Evolutionary conservation across 2,329 filamentous ascomycete genomes (phyloP).

Genomic region (Dendryphion nanum): DNA sequence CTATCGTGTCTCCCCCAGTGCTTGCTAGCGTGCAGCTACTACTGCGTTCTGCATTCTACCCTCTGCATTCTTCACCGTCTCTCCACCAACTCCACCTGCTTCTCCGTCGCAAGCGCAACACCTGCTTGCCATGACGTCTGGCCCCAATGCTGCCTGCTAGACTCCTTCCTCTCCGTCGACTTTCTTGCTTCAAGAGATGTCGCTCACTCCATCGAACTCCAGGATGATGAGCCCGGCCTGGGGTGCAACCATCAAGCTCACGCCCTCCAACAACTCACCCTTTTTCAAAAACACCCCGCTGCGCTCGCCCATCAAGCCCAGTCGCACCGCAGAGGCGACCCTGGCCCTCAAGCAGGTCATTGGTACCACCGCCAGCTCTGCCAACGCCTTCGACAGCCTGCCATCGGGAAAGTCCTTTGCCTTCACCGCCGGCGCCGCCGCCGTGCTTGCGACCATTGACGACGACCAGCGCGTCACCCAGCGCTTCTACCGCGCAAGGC

Average conservation of each 20-base stretch:
- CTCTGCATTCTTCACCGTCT: slow-evolving; percentile 8
- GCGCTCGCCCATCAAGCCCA: slow-evolving; percentile 60
- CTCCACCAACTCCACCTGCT: slow-evolving; percentile 8
- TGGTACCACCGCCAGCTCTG: slow-evolving; percentile 81
- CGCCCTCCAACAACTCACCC: slow-evolving; percentile 71
- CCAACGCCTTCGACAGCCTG: slow-evolving; percentile 82
- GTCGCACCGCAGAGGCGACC: slow-evolving; percentile 42
- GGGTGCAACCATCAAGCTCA: slow-evolving; percentile 45
- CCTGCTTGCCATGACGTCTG: slow-evolving; percentile 14
- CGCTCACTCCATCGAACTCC: slow-evolving; percentile 40
- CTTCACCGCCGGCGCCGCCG: slow-evolving; percentile 88
- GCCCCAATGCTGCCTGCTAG: slow-evolving; percentile 13
- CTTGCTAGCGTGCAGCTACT: not conserved
- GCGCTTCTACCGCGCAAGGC: slow-evolving; percentile 86
- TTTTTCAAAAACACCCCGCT: slow-evolving; percentile 57
- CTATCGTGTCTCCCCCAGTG: not conserved
- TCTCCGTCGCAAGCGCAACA: slow-evolving; percentile 13
- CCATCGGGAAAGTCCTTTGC: slow-evolving; percentile 71
- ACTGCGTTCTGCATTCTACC: slow-evolving; percentile 8
- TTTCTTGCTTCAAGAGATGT: slow-evolving; percentile 27
- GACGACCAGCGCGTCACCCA: slow-evolving; percentile 65
- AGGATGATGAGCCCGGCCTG: slow-evolving; percentile 43
- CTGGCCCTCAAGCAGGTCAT: slow-evolving; percentile 81
- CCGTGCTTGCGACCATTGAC: slow-evolving; percentile 82
- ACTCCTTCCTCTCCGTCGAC: slow-evolving; percentile 5